Evolutionary conservation across 257 asterid genomes (phyloP), one percentile per base, ranked within the genome.

Genomic region (Solanum neorickii): DNA sequence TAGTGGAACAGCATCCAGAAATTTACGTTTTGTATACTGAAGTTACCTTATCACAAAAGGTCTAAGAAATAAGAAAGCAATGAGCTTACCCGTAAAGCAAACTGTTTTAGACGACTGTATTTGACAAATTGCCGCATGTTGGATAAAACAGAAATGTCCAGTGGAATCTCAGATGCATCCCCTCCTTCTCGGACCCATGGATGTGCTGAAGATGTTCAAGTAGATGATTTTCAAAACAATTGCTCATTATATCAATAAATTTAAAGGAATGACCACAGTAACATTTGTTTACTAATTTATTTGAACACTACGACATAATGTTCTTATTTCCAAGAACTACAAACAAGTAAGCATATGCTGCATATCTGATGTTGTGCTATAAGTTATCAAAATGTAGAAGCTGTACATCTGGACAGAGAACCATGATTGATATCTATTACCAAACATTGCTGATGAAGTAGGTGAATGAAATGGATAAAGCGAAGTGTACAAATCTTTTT

Each of bases 151-250:
- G 97, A 95, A 60, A 95, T 95, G 92, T 95, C 98, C 20, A 95
- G 90, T 52, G 98, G 98, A 86, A 95, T 95, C 89, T 95, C 98
- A 25, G 96, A 94, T 86, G 98, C 98, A 90, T 93, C 92, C 52
- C 98, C 98, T 86, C 98, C 98, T 90, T 95, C 98, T 83, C 98
- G 93, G 82, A 95, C 98, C 98, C 98, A 95, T 75, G 95, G 92
- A 90, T 95, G 96, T 27, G 98, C 98, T 94, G 96, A 82, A 91
- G 87, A 89, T 86, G 86, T 87, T 80, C 11, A 0, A 47, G 68
- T 31, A 80, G 68, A 80, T 10, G 16, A 31, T 9, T 76, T 80
- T 47, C 20, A 80, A 6, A 80, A 47, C 29, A 46, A 46, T 15
- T 80, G 44, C 27, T 78, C 84, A 78, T 46, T 27, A 3, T 80